Percentiles rank a stretch among this genome's conserved stretches.
Conservation (phyloP, 176 grass and related monocot species). For the Zoysia pacifica region DNA sequence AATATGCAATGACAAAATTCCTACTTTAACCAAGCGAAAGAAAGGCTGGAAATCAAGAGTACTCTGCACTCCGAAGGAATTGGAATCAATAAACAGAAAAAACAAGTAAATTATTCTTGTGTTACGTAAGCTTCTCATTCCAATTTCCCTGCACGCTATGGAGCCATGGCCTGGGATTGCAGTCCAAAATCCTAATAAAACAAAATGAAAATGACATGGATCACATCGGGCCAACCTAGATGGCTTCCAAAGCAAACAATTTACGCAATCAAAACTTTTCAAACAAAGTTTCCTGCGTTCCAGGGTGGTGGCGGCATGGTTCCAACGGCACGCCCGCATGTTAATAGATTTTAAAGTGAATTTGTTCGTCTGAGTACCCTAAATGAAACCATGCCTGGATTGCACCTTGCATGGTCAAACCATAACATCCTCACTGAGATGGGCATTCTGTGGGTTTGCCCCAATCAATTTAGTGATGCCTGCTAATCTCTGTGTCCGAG, state of each 20-base stretch:
- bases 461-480: background rate
- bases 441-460: constrained; percentile 4
- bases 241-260: background rate
- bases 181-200: constrained; percentile 18
- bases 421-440: background rate
- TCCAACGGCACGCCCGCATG: background rate
- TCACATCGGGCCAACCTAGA: background rate
- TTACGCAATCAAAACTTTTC: background rate
- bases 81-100: background rate
- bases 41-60: constrained; percentile 5
- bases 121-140: background rate
- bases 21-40: background rate
- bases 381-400: background rate
- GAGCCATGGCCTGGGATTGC: background rate
- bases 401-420: background rate
- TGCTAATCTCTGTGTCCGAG: background rate
- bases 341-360: constrained; percentile 11
- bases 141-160: constrained; percentile 7
- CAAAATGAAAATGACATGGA: background rate
- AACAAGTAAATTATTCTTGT: background rate
- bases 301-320: background rate
- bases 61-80: background rate
- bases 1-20: background rate
- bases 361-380: background rate
- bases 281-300: background rate